These are phyloP conservation scores for Myxozyma melibiosi DNA, from an alignment of 805 yeast genomes.

Conservation along the genomic window DNA sequence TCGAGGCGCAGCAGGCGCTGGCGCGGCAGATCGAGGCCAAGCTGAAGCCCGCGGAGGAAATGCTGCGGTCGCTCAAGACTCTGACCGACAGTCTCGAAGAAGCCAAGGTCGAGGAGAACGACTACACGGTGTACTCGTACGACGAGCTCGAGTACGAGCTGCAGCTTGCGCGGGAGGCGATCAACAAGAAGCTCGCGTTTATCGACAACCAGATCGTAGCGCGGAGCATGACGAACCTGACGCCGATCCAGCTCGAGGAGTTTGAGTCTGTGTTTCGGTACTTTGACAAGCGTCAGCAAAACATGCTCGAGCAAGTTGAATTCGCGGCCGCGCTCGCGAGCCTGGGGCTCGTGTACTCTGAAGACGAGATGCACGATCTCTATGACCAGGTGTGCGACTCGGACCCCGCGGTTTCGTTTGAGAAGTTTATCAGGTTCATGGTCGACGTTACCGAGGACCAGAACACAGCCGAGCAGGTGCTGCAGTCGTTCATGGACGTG, in stretches of 20 bases:
- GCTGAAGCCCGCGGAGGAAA: constrained; percentile 42
- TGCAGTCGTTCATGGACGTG: constrained; percentile 46
- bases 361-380: constrained; percentile 45
- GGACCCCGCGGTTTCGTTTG: constrained; percentile 38
- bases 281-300: constrained; percentile 45
- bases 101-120: constrained; percentile 47
- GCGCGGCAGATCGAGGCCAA: constrained; percentile 44
- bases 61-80: constrained; percentile 39
- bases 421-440: constrained; percentile 44
- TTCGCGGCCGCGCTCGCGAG: constrained; percentile 50
- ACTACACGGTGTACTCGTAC: constrained; percentile 43
- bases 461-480: constrained; percentile 44
- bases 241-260: constrained; percentile 47
- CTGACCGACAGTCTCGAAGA: constrained; percentile 39
- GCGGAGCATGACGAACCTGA: constrained; percentile 41
- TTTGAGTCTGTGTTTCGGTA: constrained; percentile 50
- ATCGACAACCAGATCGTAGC: constrained; percentile 49
- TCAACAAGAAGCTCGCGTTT: constrained; percentile 47
- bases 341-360: constrained; percentile 46
- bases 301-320: constrained; percentile 47
- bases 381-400: constrained; percentile 41
- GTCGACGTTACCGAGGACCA: constrained; percentile 47
- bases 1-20: constrained; percentile 45
- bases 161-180: constrained; percentile 44
- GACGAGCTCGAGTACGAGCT: constrained; percentile 47